Conservation (phyloP, 192 early-diverging fungal species). For the Coemansia sp. region DNA sequence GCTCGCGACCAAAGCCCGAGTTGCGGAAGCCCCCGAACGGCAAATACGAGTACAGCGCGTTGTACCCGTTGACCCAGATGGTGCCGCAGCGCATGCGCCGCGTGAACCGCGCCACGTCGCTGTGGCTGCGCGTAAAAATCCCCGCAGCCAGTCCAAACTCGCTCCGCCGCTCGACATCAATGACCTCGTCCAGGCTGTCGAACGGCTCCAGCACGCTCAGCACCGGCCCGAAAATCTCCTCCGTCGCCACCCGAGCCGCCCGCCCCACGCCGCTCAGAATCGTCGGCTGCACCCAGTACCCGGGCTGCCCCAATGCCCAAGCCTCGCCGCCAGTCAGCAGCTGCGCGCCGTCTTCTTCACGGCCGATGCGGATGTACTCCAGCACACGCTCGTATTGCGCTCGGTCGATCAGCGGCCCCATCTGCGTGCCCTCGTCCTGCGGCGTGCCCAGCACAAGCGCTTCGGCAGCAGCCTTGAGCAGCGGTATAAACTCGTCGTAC, state of each 20-base stretch:
- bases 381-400: constrained; percentile 59
- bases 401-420: constrained; percentile 59
- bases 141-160: constrained; percentile 59
- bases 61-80: constrained; percentile 65
- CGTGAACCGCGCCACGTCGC: constrained; percentile 45
- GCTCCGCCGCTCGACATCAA: constrained; percentile 52
- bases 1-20: constrained; percentile 62
- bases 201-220: constrained; percentile 58
- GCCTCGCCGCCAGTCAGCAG: constrained; percentile 42
- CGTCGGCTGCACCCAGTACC: constrained; percentile 62
- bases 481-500: constrained; percentile 63
- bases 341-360: constrained; percentile 22
- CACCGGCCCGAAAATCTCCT: constrained; percentile 66
- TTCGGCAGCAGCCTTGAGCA: constrained; percentile 51
- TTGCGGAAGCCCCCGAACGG: constrained; percentile 65
- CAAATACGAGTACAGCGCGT: constrained; percentile 55
- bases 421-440: constrained; percentile 25
- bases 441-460: constrained; percentile 26
- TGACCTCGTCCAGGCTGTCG: constrained; percentile 52
- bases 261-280: constrained; percentile 57
- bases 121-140: constrained; percentile 55
- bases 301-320: constrained; percentile 3
- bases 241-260: constrained; percentile 42
- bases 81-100: constrained; percentile 52
- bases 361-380: constrained; percentile 53